Base-by-base conservation (phyloP, 192 early-diverging fungal genomes). In the Dispira simplex region DNA sequence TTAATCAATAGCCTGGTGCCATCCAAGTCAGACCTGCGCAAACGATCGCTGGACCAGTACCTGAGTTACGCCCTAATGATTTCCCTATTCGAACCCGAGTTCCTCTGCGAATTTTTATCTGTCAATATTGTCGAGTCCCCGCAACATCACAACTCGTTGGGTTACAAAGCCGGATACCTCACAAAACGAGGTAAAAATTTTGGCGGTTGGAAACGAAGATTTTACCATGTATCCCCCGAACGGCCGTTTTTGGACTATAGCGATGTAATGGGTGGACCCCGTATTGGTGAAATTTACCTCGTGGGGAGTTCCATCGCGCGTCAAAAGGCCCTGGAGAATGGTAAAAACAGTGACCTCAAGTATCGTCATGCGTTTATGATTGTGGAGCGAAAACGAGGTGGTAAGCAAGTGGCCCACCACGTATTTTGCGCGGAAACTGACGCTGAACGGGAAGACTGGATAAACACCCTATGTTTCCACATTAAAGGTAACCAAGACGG, bases 161-260 rank as follows among this genome's bases (percentile, higher is more conserved):
- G 82, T 0, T 72, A 76, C 65, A 90, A 89, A 64, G 91, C 93
- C 73, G 93, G 93, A 9, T 90, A 85, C 58, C 71, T 96, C 63
- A 86, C 89, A 47, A 97, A 95, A 68, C 85, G 84, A 73, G 93
- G 95, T 54, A 97, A 94, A 68, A 92, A 86, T 70, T 96, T 97
- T 88, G 93, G 95, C 57, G 93, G 90, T 11, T 95, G 93, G 93
- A 97, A 97, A 69, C 78, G 88, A 44, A 80, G 91, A 57, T 95
- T 85, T 73, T 95, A 91, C 68, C 77, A 84, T 45, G 77, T 73
- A 67, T 75, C 75, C 64, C 71, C 90, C 13, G 78, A 83, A 62
- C 72, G 74, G 20, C 78, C 81, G 0, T 66, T 85, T 1, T 71
- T 93, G 46, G 86, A 91, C 65, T 95, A 93, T 74, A 90, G 81